phyloP scores from a whole-genome alignment of 805 yeast genomes.

The Isabelozyma gotoi region DNA sequence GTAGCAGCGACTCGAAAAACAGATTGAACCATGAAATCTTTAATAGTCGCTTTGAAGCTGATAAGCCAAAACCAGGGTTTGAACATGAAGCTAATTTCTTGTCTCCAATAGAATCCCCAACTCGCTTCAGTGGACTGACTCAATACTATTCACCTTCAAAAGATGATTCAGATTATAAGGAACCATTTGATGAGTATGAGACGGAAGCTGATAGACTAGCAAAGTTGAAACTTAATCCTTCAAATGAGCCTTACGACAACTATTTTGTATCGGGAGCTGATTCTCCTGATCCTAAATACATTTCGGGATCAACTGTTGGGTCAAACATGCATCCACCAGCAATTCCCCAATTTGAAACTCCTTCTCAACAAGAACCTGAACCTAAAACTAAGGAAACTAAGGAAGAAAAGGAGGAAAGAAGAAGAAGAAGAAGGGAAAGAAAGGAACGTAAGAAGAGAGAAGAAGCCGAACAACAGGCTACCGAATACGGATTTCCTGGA shows the following conservation, averaged over 20 bases:
- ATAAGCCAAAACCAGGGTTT: not conserved
- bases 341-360: not conserved
- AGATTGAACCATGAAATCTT: not conserved
- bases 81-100: not conserved
- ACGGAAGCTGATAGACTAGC: slow-evolving; percentile 16
- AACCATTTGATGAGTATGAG: slow-evolving; percentile 25
- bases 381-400: slow-evolving; percentile 7
- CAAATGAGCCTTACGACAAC: slow-evolving; percentile 26
- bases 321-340: not conserved
- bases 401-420: slow-evolving; percentile 12
- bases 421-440: slow-evolving; percentile 14
- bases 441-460: slow-evolving; percentile 15
- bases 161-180: slow-evolving; percentile 11
- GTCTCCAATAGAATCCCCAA: not conserved
- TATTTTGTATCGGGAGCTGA: slow-evolving; percentile 18
- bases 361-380: not conserved
- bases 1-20: not conserved
- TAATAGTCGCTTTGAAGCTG: not conserved
- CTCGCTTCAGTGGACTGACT: not conserved
- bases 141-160: not conserved
- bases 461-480: slow-evolving; percentile 9
- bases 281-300: slow-evolving; percentile 1
- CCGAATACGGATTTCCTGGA: not conserved
- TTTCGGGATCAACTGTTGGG: not conserved
- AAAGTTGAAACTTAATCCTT: slow-evolving; percentile 4